phyloP scores from a whole-genome alignment of 257 asterid genomes.

The Solanum commersonii region DNA sequence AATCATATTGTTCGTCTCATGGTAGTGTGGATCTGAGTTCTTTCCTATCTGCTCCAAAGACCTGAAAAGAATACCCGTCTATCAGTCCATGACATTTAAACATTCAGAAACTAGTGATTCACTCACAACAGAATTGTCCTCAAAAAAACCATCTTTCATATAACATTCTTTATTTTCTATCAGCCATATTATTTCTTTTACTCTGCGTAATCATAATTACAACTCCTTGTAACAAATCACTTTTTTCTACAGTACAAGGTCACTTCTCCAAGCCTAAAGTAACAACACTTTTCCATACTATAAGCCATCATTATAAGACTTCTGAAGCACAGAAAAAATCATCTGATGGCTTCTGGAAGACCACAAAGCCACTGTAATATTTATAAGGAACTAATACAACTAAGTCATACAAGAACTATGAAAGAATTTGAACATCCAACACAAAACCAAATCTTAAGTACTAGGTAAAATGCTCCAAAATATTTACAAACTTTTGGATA shows the following conservation, averaged over 20 bases:
- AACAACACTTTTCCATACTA: not conserved
- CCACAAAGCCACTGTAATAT: not conserved
- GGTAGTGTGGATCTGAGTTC: slow-evolving; percentile 71
- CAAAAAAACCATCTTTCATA: not conserved
- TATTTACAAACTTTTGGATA: not conserved
- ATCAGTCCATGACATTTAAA: not conserved
- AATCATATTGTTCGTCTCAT: slow-evolving; percentile 15
- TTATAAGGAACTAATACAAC: not conserved
- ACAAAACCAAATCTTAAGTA: not conserved
- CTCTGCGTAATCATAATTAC: not conserved
- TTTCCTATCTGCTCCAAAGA: slow-evolving; percentile 81
- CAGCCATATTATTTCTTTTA: not conserved
- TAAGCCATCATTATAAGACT: not conserved
- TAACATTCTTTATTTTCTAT: not conserved
- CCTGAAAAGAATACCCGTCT: slow-evolving; percentile 28
- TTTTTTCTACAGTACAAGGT: not conserved
- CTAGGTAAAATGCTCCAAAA: not conserved
- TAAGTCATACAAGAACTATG: not conserved
- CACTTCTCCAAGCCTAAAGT: not conserved
- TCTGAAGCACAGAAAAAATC: not conserved
- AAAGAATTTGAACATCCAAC: not conserved
- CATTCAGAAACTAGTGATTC: not conserved
- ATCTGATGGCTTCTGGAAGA: not conserved
- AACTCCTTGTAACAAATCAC: not conserved
- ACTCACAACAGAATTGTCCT: not conserved